Base-by-base conservation (phyloP, 495 filamentous ascomycete genomes). In the Cenococcum geophilum region DNA sequence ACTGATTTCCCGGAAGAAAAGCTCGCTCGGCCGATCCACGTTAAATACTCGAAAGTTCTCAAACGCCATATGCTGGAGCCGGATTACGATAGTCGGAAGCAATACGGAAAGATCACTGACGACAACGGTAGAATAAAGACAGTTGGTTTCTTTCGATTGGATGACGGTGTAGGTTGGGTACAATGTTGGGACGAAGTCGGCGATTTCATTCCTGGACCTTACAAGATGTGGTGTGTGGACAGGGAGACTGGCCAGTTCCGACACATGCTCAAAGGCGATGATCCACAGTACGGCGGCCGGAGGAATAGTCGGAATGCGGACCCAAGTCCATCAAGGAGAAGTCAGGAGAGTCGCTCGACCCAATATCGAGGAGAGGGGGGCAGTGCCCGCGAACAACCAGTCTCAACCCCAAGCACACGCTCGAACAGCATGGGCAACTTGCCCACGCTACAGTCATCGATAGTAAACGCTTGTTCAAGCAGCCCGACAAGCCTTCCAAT, bases 91-190 rank as follows among this genome's bases (percentile, higher is more conserved):
- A 20, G 40, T 20, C 71, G 71, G 58, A 73, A 70, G 55, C 32
- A 34, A 10, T 14, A 63, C 9, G 65, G 61, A 54, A 53, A 37
- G 32, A 52, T 73, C 43, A 18, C 43, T 5, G 57, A 60, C 27
- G 43, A 25, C 8, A 47, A 51, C 1, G 58, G 54, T 2, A 63
- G 59, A 23, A 12, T 1, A 5, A 35, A 37, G 12, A 23, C 58
- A 8, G 58, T 50, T 18, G 63, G 66, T 35, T 71, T 72, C 60
- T 71, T 72, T 55, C 60, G 58, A 10, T 60, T 71, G 50, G 70
- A 72, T 42, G 68, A 69, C 50, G 70, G 64, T 49, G 55, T 67
- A 36, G 55, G 63, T 8, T 72, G 68, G 68, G 64, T 72, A 22
- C 34, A 60, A 8, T 62, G 58, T 51, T 71, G 70, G 68, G 66